Evolutionary conservation across 1,284 basidiomycete genomes (phyloP).

Genomic region (Malassezia sp.): DNA sequence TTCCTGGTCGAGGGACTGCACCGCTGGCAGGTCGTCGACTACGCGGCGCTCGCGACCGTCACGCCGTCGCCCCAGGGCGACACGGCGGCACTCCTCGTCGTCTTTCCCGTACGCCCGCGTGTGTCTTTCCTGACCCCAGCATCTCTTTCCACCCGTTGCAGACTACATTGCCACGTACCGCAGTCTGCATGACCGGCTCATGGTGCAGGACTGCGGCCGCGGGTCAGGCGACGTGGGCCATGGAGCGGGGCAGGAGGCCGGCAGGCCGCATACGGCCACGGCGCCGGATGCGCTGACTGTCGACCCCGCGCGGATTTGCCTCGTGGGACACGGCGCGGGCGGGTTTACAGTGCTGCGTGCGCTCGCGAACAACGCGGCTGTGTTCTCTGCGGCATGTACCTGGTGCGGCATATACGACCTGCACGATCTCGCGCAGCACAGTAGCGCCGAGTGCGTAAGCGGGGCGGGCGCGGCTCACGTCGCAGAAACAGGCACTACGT

Average conservation of each 20-base stretch:
- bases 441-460: no score
- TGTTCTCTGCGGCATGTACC: slow-evolving; percentile 21
- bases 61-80: slow-evolving; percentile 5
- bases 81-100: not conserved
- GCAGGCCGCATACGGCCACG: no score
- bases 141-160: slow-evolving; percentile 21
- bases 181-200: slow-evolving; percentile 14
- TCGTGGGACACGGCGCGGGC: slow-evolving; percentile 49
- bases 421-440: slow-evolving; percentile 33
- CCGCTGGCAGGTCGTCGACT: slow-evolving; percentile 27
- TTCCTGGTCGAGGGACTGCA: slow-evolving; percentile 28
- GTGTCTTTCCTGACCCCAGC: slow-evolving; percentile 16
- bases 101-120: slow-evolving; percentile 9
- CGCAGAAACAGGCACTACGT: slow-evolving; percentile 57
- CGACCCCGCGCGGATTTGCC: slow-evolving; percentile 18
- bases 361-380: slow-evolving; percentile 36
- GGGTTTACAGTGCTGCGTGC: slow-evolving; percentile 56
- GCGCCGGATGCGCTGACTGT: not conserved
- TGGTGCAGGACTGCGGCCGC: no score
- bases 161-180: slow-evolving; percentile 21
- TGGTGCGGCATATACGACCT: slow-evolving; percentile 22
- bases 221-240: no score
- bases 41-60: slow-evolving; percentile 20
- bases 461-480: no score
- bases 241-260: no score